Percentiles rank a stretch among this genome's conserved stretches.
Conservation (phyloP, 805 yeast species). For the Cyberlindnera galapagoensis region DNA sequence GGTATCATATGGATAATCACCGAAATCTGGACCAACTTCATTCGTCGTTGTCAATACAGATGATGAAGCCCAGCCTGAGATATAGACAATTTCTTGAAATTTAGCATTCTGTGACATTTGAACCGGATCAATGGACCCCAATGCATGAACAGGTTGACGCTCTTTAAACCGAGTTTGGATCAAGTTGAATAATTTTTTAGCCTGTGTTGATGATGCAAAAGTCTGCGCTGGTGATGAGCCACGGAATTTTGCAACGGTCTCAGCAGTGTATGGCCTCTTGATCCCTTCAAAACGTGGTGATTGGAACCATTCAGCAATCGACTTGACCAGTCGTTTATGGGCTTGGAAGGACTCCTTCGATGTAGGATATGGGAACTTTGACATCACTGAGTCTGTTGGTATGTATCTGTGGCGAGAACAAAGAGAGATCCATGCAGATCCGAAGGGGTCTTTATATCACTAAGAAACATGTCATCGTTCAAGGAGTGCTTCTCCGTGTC, state of each 20-base stretch:
- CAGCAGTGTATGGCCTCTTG: slow-evolving; percentile 46
- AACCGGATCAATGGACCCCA: slow-evolving; percentile 59
- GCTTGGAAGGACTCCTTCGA: slow-evolving; percentile 11
- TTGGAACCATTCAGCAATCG: slow-evolving; percentile 44
- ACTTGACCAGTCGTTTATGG: slow-evolving; percentile 25
- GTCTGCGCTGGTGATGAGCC: slow-evolving; percentile 35
- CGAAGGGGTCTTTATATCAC: too few relatives aligned
- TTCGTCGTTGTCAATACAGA: slow-evolving; percentile 51
- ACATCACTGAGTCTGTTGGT: slow-evolving; percentile 2
- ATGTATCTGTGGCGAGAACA: too few relatives aligned
- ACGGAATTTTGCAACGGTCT: slow-evolving; percentile 45
- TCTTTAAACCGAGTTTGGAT: slow-evolving; percentile 34
- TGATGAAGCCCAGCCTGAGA: slow-evolving; percentile 60
- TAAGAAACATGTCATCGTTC: too few relatives aligned
- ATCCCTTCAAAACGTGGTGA: slow-evolving; percentile 40
- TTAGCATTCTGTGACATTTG: slow-evolving; percentile 51
- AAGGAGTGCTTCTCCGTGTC: not conserved
- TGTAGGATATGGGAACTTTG: slow-evolving; percentile 20
- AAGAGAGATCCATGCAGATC: too few relatives aligned
- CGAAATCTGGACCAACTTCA: slow-evolving; percentile 61
- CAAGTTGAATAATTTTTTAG: slow-evolving; percentile 42
- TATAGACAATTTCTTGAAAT: slow-evolving; percentile 46
- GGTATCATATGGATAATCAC: slow-evolving; percentile 64
- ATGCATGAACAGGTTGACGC: slow-evolving; percentile 44
- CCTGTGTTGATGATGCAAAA: slow-evolving; percentile 46